These are phyloP conservation scores for Chlamydomonas sp. DNA, from an alignment of 139 green algal genomes.

Conservation along the genomic window DNA sequence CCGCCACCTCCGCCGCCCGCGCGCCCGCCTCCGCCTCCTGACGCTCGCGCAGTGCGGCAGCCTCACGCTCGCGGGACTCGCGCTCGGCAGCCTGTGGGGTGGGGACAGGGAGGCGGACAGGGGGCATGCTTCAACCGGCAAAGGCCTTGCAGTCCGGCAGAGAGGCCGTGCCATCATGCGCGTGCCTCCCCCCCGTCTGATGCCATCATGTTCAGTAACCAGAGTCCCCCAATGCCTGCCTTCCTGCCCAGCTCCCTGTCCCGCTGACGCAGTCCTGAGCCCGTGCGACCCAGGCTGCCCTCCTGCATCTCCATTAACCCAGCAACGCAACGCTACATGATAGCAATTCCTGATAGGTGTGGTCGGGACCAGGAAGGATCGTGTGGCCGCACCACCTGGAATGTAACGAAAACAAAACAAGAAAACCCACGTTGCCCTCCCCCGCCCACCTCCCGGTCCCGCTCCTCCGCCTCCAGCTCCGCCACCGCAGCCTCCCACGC, in stretches of 20 bases:
- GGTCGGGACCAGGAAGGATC: neutral
- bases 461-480: slow-evolving; percentile 25
- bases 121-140: neutral
- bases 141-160: too few relatives aligned
- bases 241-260: too few relatives aligned
- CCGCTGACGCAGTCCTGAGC: too few relatives aligned
- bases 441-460: slow-evolving; percentile 15
- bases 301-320: too few relatives aligned
- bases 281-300: too few relatives aligned
- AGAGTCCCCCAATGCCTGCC: too few relatives aligned
- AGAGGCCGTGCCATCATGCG: too few relatives aligned
- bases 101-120: neutral
- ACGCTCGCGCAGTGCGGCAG: neutral
- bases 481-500: slow-evolving; percentile 16
- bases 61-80: neutral
- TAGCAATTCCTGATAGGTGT: too few relatives aligned
- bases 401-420: neutral
- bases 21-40: neutral
- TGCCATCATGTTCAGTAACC: too few relatives aligned
- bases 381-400: neutral
- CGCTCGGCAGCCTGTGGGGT: slow-evolving; percentile 3
- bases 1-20: neutral
- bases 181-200: too few relatives aligned
- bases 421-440: neutral
- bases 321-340: too few relatives aligned